Percentiles rank a stretch among this genome's conserved stretches.
Evolutionary conservation across 352 stramenopile species (phyloP).

Genomic region (Globisporangium viniferum): DNA sequence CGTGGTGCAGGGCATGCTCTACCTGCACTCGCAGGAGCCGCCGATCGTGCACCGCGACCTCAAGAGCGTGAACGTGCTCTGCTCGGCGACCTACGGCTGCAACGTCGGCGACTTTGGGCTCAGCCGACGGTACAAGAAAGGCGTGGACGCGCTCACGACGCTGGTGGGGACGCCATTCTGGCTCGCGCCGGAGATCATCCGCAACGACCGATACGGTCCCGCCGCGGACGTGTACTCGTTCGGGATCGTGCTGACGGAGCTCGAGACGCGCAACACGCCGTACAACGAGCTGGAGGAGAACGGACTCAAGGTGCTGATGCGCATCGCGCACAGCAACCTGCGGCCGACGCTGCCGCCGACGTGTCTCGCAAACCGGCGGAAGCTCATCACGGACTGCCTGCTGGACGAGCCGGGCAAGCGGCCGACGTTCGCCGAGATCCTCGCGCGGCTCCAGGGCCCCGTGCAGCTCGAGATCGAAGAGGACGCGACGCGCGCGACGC

Average conservation of each 20-base stretch:
- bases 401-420: constrained; percentile 45
- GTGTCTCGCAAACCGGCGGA: constrained; percentile 51
- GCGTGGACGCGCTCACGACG: constrained; percentile 81
- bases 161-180: constrained; percentile 85
- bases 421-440: constrained; percentile 75
- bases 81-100: constrained; percentile 83
- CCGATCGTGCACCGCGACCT: constrained; percentile 85
- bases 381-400: constrained; percentile 77
- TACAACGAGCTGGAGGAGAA: constrained; percentile 78
- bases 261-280: constrained; percentile 78
- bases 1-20: constrained; percentile 84
- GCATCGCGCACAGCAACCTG: constrained; percentile 67
- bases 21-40: constrained; percentile 81
- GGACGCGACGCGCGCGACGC: constrained; percentile 28
- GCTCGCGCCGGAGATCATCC: constrained; percentile 87
- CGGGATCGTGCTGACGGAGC: constrained; percentile 84
- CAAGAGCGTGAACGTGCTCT: constrained; percentile 89
- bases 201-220: constrained; percentile 78
- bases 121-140: constrained; percentile 73
- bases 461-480: constrained; percentile 80
- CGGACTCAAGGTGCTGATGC: constrained; percentile 76
- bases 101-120: constrained; percentile 89
- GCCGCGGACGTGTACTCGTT: constrained; percentile 88
- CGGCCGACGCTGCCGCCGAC: constrained; percentile 65
- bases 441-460: constrained; percentile 67